phyloP scores from a whole-genome alignment of 345 rosid genomes.

The Ailanthus altissimus region DNA sequence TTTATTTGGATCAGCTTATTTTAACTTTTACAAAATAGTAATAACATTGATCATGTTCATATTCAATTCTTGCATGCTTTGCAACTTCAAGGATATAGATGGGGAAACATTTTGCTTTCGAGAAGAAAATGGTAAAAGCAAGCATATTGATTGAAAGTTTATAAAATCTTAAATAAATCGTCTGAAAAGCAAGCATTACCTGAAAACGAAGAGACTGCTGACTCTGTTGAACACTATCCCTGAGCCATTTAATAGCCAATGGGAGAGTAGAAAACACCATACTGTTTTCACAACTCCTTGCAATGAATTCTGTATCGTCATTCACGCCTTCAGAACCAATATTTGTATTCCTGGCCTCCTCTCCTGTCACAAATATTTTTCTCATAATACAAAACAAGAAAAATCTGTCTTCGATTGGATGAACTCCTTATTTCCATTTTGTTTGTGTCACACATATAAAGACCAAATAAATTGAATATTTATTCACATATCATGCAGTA shows the following conservation, averaged over 20 bases:
- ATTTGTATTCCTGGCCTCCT: constrained; percentile 40
- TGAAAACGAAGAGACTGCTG: constrained; percentile 60
- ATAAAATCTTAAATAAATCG: constrained; percentile 5
- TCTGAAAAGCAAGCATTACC: constrained; percentile 42
- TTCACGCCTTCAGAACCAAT: constrained; percentile 50
- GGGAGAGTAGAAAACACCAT: constrained; percentile 88
- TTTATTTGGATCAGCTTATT: background rate
- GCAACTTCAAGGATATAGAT: background rate
- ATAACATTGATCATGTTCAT: background rate
- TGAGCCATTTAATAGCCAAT: constrained; percentile 81
- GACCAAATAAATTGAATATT: too few relatives aligned
- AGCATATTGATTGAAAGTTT: background rate
- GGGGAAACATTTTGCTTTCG: background rate
- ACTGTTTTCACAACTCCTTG: constrained; percentile 55
- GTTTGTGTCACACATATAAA: background rate
- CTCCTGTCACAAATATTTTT: constrained; percentile 32
- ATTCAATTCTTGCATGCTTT: background rate
- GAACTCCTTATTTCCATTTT: background rate
- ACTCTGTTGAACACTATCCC: constrained; percentile 65
- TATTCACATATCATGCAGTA: too few relatives aligned
- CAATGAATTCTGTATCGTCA: constrained; percentile 43
- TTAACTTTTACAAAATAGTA: background rate
- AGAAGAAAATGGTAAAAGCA: background rate
- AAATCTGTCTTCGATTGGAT: background rate
- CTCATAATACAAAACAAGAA: constrained; percentile 13